phyloP scores from a whole-genome alignment of 2,329 filamentous ascomycete genomes.

The Cercospora sojina region DNA sequence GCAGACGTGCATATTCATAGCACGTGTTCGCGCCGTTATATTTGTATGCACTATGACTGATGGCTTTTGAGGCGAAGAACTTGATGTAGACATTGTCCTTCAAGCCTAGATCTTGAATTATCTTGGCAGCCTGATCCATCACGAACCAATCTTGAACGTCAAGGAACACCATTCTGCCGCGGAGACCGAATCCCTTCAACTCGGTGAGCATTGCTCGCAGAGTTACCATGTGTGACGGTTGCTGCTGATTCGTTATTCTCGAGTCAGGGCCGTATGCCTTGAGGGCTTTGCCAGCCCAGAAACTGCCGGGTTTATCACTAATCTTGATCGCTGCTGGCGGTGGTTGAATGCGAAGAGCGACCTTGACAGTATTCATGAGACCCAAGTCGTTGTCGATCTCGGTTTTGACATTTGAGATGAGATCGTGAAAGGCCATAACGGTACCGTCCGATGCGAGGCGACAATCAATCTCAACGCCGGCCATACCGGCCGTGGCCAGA shows the following conservation, averaged over 20 bases:
- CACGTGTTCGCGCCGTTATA: constrained; percentile 4
- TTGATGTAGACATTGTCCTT: not conserved
- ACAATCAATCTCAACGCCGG: constrained; percentile 2
- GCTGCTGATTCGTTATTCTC: not conserved
- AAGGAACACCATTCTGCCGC: not conserved
- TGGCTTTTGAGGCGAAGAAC: not conserved
- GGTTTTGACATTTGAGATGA: not conserved
- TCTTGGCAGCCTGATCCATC: not conserved
- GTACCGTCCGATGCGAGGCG: not conserved
- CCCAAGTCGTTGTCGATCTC: not conserved
- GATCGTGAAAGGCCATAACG: not conserved
- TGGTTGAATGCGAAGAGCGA: not conserved
- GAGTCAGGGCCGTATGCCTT: not conserved
- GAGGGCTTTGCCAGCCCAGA: not conserved
- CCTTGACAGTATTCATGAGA: not conserved
- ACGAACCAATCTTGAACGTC: not conserved
- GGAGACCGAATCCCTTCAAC: not conserved
- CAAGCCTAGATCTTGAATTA: not conserved
- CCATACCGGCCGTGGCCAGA: not conserved
- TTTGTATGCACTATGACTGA: not conserved
- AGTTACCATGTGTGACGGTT: not conserved
- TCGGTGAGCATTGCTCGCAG: not conserved
- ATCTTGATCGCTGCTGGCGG: not conserved
- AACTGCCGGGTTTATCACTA: not conserved
- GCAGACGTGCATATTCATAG: not conserved